Evolutionary conservation across 441 rosid genomes (phyloP).

Genomic region (Biscutella laevigata): DNA sequence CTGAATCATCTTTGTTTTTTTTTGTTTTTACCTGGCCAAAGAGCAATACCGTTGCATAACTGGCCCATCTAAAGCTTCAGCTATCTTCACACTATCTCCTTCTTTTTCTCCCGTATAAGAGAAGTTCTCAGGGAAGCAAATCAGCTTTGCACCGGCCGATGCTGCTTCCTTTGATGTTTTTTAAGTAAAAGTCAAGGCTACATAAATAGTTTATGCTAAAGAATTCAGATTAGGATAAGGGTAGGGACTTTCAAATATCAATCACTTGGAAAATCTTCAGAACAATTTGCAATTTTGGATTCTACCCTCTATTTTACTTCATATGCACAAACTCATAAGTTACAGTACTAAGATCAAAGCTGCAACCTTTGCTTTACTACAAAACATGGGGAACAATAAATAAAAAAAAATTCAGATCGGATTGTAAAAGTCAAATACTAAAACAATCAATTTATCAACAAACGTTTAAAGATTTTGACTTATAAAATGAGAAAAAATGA

Average conservation of each 20-base stretch:
- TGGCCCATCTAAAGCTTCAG: slow-evolving; percentile 73
- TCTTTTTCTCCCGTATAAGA: slow-evolving; percentile 55
- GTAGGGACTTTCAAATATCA: neutral
- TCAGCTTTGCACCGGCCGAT: slow-evolving; percentile 69
- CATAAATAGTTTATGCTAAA: no score
- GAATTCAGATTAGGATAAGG: neutral
- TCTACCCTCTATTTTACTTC: neutral
- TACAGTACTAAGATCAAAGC: no score
- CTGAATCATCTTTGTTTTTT: neutral
- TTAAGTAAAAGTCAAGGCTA: no score
- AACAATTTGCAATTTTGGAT: neutral
- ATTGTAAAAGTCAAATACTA: neutral
- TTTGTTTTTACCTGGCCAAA: slow-evolving; percentile 55
- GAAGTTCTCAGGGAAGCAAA: slow-evolving; percentile 87
- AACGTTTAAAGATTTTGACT: neutral
- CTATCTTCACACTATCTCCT: slow-evolving; percentile 70
- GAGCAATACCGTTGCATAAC: slow-evolving; percentile 75
- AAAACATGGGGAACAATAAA: no score
- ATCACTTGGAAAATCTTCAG: neutral
- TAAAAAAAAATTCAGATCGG: no score
- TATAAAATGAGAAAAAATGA: no score
- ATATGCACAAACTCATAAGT: no score
- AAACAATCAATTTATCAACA: neutral
- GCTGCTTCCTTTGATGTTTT: slow-evolving; percentile 64
- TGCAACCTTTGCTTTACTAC: no score